Base-by-base conservation (phyloP, 2,329 filamentous ascomycete genomes). In the Ascochyta fabae region DNA sequence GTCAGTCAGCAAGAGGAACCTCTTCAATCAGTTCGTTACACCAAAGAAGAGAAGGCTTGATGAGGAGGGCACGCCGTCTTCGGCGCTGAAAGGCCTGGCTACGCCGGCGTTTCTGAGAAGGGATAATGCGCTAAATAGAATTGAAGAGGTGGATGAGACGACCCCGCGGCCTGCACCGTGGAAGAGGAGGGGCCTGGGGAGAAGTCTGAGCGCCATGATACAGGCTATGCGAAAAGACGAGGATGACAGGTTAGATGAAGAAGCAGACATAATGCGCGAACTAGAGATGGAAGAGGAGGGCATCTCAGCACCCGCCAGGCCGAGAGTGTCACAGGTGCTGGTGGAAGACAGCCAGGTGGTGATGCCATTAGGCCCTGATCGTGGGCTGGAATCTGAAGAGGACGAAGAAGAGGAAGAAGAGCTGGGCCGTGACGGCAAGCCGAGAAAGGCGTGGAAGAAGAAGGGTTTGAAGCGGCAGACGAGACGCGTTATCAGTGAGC, bases 391-490 rank as follows among this genome's bases (percentile, higher is more conserved):
- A 26, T 89, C 88, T 53, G 85, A 89, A 53, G 86, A 88, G 64
- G 82, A 84, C n/a, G 82, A 83, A 34, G 76, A 79, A 0, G 69
- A 71, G 3, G 70, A 75, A n/a, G 67, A 67, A 26, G 64, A 61
- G 13, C 53, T 82, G 12, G 84, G 79, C 48, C 79, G 79, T n/a
- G 77, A 86, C 64, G 86, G 86, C 1, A 80, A 84, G 59, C 86
- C 86, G 2, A 72, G 86, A 34, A 84, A 82, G 49, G 75, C 85
- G 1, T 94, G 84, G 80, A 94, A 93, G 81, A 95, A 95, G 83
- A 91, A 90, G 79, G 90, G 90, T 0, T 84, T 90, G 71, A 95
- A 95, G 79, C 82, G 91, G 58, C 91, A 90, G 51, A 94, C 91
- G 3, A 81, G 87, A 59, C 80, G 82, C 43, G 81, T 84, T 51